Conservation (phyloP, 1,284 basidiomycete species). For the Schizophyllum amplum region DNA sequence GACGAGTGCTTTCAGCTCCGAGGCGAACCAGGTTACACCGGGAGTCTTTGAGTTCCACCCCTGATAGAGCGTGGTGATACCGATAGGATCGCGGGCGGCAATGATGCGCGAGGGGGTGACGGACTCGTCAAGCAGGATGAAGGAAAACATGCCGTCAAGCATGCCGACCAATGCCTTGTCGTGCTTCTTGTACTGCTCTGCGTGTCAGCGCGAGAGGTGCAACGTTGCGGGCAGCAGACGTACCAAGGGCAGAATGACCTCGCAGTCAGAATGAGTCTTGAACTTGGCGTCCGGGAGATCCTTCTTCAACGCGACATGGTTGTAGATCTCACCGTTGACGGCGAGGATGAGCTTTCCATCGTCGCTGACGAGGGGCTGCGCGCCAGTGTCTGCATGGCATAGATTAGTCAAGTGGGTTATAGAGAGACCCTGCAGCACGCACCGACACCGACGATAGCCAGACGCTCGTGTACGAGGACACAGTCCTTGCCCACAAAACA, state of each 20-base stretch:
- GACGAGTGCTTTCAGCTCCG: conserved; percentile 90
- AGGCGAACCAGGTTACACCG: conserved; percentile 86
- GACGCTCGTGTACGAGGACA: conserved; percentile 82
- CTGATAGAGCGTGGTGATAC: conserved; percentile 97
- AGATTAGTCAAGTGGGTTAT: conserved; percentile 1
- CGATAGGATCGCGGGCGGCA: conserved; percentile 95
- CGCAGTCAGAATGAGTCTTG: conserved; percentile 98
- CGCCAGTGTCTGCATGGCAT: conserved; percentile 74
- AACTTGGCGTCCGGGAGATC: conserved; percentile 66
- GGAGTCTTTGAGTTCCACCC: conserved; percentile 86
- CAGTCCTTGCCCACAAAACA: conserved; percentile 79
- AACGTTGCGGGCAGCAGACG: conserved; percentile 8
- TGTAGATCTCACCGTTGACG: conserved; percentile 99
- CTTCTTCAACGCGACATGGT: conserved; percentile 82
- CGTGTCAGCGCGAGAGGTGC: not conserved
- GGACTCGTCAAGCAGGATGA: conserved; percentile 91
- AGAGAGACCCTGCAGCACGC: conserved; percentile 25
- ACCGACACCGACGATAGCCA: conserved; percentile 98
- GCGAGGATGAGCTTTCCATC: conserved; percentile 84
- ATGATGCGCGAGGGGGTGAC: conserved; percentile 86
- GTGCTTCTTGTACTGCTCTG: conserved; percentile 72
- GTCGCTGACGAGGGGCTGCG: conserved; percentile 88
- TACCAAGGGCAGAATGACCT: conserved; percentile 92
- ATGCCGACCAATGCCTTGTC: conserved; percentile 69
- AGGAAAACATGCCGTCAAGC: conserved; percentile 99